Base-by-base conservation (phyloP, 306 rosid genomes). In the Calophaca sinica region DNA sequence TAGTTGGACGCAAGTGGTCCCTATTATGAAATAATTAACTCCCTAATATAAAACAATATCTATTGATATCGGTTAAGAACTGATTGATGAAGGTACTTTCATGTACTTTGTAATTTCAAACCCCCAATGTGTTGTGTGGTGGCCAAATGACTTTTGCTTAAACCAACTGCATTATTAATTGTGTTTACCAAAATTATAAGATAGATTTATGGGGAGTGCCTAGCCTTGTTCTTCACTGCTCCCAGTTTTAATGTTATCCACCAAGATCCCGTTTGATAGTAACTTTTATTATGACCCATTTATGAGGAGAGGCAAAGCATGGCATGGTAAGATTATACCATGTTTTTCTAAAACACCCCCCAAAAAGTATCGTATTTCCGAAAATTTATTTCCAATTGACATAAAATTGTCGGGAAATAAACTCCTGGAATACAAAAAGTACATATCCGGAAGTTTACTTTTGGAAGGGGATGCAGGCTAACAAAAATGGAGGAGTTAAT, bases 71-170 rank as follows among this genome's bases (percentile, higher is more conserved):
- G 26, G 31, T 58, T 46, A 35, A 62, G 62, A 77, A 69, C 57
- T 48, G 38, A 51, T 20, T 32, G 69, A 45, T 32, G 75, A 57
- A 58, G 75, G 75, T 68, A 33, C 62, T 35, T 58, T 20, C 53
- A 5, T 49, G 70, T 48, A 9, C 44, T 10, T 2, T 42, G 13
- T 26, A 79, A 44, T 31, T 42, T 41, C 41, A 42, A 62, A 70
- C 32, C 32, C 15, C 7, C n/a, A n/a, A 29, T 31, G 70, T 48
- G 41, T 48, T n/a, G 4, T 31, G 44, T 45, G 53, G 45, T 52
- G 65, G 35, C n/a, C 75, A 70, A 58, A 51, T 78, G 54, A 59
- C 55, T 70, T 51, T 50, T 70, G 48, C 38, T 68, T 36, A 31
- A 28, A 36, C 72, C 26, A 64, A 15, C 28, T 50, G 28, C 42